These are phyloP conservation scores for Dactylellina drechsleri DNA, from an alignment of 2,329 filamentous ascomycete species.

Conservation along the genomic window DNA sequence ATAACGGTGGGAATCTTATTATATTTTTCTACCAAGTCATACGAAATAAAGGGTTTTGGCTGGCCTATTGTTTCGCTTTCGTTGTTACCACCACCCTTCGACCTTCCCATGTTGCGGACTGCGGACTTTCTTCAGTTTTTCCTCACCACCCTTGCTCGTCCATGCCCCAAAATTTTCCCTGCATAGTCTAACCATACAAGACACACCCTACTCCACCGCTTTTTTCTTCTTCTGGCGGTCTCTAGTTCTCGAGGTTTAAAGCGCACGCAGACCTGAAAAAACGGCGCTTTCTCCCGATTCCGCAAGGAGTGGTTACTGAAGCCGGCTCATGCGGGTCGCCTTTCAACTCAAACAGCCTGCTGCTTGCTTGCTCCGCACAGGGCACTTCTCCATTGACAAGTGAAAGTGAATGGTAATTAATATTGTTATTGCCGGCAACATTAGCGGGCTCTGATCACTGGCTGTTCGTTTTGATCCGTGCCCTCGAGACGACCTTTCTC, in stretches of 20 bases:
- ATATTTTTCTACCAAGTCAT: too few relatives aligned
- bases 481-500: conserved; percentile 5
- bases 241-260: conserved; percentile 41
- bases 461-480: conserved; percentile 2
- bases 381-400: conserved; percentile 11
- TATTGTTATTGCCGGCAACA: conserved; percentile 16
- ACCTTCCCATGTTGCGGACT: conserved; percentile 40
- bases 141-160: conserved; percentile 27
- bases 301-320: conserved; percentile 54
- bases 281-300: conserved; percentile 55
- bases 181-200: conserved; percentile 51
- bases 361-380: conserved; percentile 15
- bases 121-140: conserved; percentile 36
- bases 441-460: conserved; percentile 18
- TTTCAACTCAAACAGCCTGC: conserved; percentile 53
- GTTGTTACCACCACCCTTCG: conserved; percentile 21
- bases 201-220: conserved; percentile 49
- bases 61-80: not conserved
- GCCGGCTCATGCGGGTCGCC: conserved; percentile 54
- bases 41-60: too few relatives aligned
- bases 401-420: not conserved
- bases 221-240: conserved; percentile 29
- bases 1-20: too few relatives aligned
- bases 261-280: conserved; percentile 54
- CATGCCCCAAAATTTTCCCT: conserved; percentile 40